Evolutionary conservation across 345 rosid species (phyloP), one percentile per base, ranked within the genome.

Genomic region (Linum lewisii): DNA sequence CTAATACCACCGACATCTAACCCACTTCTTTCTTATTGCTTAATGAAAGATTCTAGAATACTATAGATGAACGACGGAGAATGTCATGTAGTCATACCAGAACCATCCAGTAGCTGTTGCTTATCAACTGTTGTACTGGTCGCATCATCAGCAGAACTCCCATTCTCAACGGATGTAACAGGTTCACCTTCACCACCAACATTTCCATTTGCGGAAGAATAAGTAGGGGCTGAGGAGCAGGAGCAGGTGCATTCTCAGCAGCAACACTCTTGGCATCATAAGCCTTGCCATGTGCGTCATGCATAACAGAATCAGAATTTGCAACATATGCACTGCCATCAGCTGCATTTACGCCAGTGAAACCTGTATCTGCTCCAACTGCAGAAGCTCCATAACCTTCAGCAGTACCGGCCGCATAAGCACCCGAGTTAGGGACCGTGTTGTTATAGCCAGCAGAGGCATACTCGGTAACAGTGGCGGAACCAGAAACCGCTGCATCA

Each of bases 191-290:
- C 82, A 61, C 61, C 53, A 57, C 53, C 67, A 47, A 59, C 65
- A 70, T 65, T 79, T 16, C 97, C 97, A 73, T 92, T 88, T 34
- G 77, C 67, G 65, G 81, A 65, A 69, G 63, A 69, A 65, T 73
- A 73, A 69, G 51, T 66, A 54, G 63, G 66, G 36, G 60, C 63
- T 44, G 74, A 72, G 57, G 75, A 38, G 18, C 18, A 72, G 57
- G 75, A 38, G 18, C 18, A 6, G 72, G 15, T 18, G 53, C 34
- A 54, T 66, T 65, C 54, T 68, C 75, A 21, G 21, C 75, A 69
- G 32, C 69, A 62, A 52, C 66, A 20, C 72, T 59, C 63, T 62
- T 57, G 59, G 23, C 70, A 52, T 71, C 72, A 63, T 58, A 59
- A 20, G 61, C 59, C 53, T 38, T 20, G 4, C 36, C 70, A 24